Percentiles rank a stretch among this genome's conserved stretches.
These are phyloP conservation scores for Cucumis hystrix DNA, from an alignment of 306 rosid genomes.

Conservation along the genomic window DNA sequence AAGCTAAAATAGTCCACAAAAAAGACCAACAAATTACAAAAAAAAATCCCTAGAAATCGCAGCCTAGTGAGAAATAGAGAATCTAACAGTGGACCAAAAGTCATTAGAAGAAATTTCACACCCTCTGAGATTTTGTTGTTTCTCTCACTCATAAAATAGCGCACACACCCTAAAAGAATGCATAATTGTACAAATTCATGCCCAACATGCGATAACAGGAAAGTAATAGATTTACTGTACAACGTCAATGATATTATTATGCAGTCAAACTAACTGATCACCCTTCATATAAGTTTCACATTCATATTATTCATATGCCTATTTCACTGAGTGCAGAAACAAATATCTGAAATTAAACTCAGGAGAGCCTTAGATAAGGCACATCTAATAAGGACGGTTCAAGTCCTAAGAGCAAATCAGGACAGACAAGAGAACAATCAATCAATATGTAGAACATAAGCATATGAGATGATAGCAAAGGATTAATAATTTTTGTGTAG, in stretches of 20 bases:
- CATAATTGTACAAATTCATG: neutral
- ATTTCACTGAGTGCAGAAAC: neutral
- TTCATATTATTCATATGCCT: neutral
- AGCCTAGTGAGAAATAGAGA: no score
- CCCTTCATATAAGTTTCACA: neutral
- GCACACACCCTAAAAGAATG: neutral
- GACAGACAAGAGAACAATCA: neutral
- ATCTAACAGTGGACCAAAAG: no score
- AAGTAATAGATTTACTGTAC: neutral
- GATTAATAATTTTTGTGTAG: neutral
- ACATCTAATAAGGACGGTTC: neutral
- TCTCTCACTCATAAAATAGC: no score
- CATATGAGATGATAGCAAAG: neutral
- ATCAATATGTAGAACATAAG: neutral
- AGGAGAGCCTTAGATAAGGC: neutral
- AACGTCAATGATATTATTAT: neutral
- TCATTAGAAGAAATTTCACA: no score
- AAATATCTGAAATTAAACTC: neutral
- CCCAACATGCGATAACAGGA: neutral
- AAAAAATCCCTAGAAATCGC: no score
- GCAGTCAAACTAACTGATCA: neutral
- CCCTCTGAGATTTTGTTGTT: no score
- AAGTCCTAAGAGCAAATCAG: neutral
- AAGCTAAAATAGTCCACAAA: no score
- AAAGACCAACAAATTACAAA: no score